Evolutionary conservation across 495 filamentous ascomycete species (phyloP).

Genomic region (Staphylotrichum longicolle): DNA sequence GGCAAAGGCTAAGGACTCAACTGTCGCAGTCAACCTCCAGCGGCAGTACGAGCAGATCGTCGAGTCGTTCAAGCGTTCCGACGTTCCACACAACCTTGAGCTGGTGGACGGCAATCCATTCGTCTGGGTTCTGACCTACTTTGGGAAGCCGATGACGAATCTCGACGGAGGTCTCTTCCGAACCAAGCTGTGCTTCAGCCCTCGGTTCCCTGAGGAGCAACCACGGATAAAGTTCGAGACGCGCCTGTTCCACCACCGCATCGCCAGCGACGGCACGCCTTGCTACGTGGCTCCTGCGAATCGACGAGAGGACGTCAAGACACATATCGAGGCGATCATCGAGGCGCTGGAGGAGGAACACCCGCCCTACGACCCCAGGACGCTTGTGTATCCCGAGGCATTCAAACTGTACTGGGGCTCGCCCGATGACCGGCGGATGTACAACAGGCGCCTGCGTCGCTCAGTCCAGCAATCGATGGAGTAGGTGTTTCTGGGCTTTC

Average conservation of each 20-base stretch:
- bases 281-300: constrained; percentile 69
- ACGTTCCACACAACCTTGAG: constrained; percentile 68
- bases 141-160: constrained; percentile 89
- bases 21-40: constrained; percentile 75
- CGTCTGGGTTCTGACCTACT: constrained; percentile 68
- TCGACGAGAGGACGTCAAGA: constrained; percentile 72
- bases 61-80: constrained; percentile 65
- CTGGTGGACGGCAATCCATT: constrained; percentile 73
- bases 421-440: constrained; percentile 72
- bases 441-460: constrained; percentile 74
- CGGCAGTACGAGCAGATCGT: constrained; percentile 83
- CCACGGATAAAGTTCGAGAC: constrained; percentile 81
- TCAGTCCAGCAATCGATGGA: constrained; percentile 57
- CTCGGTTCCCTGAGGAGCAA: constrained; percentile 89
- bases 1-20: constrained; percentile 62
- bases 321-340: constrained; percentile 84
- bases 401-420: constrained; percentile 85
- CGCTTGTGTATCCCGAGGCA: constrained; percentile 82
- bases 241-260: constrained; percentile 82
- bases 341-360: constrained; percentile 78
- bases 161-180: constrained; percentile 88
- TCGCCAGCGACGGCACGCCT: constrained; percentile 71
- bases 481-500: constrained; percentile 27
- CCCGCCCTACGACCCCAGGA: constrained; percentile 87
- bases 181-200: constrained; percentile 76